Percentiles rank a stretch among this genome's conserved stretches.
phyloP scores from a whole-genome alignment of 441 rosid species.

The Dalechampia spathulata region DNA sequence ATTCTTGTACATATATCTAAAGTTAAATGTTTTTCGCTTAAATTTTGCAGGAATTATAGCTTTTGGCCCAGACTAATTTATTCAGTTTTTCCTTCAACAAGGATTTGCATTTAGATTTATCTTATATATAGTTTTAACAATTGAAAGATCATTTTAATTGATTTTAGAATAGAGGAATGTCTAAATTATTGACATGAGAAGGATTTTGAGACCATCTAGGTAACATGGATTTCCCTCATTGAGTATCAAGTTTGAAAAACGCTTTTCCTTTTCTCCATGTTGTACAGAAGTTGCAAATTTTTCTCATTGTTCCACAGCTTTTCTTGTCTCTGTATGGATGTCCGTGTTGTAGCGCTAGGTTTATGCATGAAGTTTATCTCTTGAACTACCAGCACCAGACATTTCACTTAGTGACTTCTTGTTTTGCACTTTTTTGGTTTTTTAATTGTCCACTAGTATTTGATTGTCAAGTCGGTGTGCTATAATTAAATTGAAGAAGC shows the following conservation, averaged over 20 bases:
- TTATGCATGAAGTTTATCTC: too few species aligned
- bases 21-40: background rate
- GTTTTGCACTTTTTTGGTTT: background rate
- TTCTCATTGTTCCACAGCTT: background rate
- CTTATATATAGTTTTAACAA: too few species aligned
- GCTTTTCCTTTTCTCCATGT: background rate
- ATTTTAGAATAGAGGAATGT: background rate
- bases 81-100: background rate
- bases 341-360: too few species aligned
- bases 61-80: background rate
- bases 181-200: background rate
- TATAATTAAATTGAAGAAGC: background rate
- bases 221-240: background rate
- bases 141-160: constrained; percentile 1
- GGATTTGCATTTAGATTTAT: too few species aligned
- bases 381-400: background rate
- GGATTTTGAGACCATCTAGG: background rate
- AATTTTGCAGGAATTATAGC: background rate
- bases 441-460: background rate
- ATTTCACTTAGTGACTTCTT: background rate
- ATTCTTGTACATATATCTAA: background rate
- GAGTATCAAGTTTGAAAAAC: background rate
- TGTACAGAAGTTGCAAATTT: background rate
- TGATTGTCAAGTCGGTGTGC: background rate
- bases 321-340: background rate